These are phyloP conservation scores for Metschnikowia borealis DNA, from an alignment of 805 yeast species.

Conservation along the genomic window DNA sequence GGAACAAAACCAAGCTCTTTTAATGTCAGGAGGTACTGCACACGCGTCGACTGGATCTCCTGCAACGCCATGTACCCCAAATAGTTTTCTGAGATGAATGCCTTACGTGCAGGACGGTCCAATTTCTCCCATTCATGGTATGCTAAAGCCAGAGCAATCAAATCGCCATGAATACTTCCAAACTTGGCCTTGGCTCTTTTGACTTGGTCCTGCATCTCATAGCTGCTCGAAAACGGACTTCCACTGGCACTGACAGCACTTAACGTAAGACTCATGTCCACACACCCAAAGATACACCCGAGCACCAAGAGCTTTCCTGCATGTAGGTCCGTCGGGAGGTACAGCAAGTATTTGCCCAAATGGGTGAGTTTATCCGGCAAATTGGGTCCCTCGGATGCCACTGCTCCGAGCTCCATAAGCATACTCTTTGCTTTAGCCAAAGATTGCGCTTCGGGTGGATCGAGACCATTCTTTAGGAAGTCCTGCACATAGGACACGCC, in stretches of 20 bases:
- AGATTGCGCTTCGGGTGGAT: slow-evolving; percentile 63
- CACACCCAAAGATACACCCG: slow-evolving; percentile 79
- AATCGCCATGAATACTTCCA: slow-evolving; percentile 60
- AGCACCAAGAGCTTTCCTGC: slow-evolving; percentile 78
- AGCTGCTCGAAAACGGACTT: slow-evolving; percentile 62
- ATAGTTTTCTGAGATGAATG: slow-evolving; percentile 52
- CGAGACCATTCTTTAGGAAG: slow-evolving; percentile 73
- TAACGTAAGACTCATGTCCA: slow-evolving; percentile 73
- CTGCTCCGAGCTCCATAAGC: slow-evolving; percentile 70
- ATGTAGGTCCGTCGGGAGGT: slow-evolving; percentile 80
- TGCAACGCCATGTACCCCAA: slow-evolving; percentile 61
- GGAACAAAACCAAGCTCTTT: slow-evolving; percentile 78
- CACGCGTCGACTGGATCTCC: slow-evolving; percentile 67
- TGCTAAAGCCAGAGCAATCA: slow-evolving; percentile 62
- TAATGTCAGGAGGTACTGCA: slow-evolving; percentile 66
- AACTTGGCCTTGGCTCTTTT: slow-evolving; percentile 42
- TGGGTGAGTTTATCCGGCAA: slow-evolving; percentile 50
- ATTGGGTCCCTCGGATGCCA: slow-evolving; percentile 29
- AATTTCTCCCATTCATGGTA: slow-evolving; percentile 46
- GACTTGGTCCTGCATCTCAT: slow-evolving; percentile 62
- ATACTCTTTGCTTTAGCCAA: slow-evolving; percentile 48
- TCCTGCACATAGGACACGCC: slow-evolving; percentile 67
- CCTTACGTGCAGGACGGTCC: slow-evolving; percentile 21
- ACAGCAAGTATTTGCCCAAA: slow-evolving; percentile 73
- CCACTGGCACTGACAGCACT: slow-evolving; percentile 75